phyloP scores from a whole-genome alignment of 306 rosid genomes.

The Castanea sativa region DNA sequence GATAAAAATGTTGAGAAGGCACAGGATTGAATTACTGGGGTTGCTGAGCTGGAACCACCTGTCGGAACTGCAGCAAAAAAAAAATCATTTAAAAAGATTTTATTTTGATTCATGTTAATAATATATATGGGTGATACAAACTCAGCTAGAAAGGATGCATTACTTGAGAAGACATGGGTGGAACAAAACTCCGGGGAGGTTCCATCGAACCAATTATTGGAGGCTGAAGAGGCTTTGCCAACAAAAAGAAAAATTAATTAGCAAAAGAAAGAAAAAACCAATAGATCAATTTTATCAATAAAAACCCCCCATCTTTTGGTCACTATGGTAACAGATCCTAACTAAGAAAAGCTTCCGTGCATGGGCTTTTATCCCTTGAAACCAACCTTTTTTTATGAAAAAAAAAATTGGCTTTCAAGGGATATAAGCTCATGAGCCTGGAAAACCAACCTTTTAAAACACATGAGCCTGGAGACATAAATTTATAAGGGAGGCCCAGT shows the following conservation, averaged over 20 bases:
- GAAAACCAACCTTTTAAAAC: too few species aligned
- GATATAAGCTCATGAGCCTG: too few species aligned
- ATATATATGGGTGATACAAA: constrained; percentile 10
- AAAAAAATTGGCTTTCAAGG: too few species aligned
- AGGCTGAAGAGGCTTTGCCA: constrained; percentile 69
- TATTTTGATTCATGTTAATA: not conserved
- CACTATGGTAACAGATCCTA: not conserved
- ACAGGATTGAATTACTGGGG: too few species aligned
- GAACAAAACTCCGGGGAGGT: constrained; percentile 58
- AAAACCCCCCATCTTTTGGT: not conserved
- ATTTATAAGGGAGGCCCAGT: too few species aligned
- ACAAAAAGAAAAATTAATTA: constrained; percentile 7
- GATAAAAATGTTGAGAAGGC: too few species aligned
- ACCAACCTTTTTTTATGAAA: not conserved
- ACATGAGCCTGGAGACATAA: too few species aligned
- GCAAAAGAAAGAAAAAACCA: constrained; percentile 1
- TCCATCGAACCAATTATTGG: constrained; percentile 68
- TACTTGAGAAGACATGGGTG: constrained; percentile 77
- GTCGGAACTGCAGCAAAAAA: too few species aligned
- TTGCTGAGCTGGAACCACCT: too few species aligned
- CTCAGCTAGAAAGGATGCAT: constrained; percentile 21
- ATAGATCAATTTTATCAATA: not conserved
- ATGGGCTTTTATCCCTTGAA: constrained; percentile 4
- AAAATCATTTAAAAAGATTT: too few species aligned
- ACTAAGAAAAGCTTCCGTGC: not conserved